Percentiles rank a stretch among this genome's conserved stretches.
phyloP scores from a whole-genome alignment of 2,329 filamentous ascomycete species.

The Emydomyces testavorans region DNA sequence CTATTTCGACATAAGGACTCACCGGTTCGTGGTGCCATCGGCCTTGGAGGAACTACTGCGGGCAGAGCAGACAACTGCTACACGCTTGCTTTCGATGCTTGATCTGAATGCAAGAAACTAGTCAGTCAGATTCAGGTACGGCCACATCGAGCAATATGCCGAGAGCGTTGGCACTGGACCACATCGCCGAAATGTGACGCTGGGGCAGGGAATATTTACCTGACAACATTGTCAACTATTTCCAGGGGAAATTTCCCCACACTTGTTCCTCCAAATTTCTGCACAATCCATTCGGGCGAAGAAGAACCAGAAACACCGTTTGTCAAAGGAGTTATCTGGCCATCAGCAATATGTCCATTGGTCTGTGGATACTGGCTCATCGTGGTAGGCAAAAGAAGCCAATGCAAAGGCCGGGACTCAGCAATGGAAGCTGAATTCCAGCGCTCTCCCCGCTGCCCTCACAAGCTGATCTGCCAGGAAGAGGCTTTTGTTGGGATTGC shows the following conservation, averaged over 20 bases:
- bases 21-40: slow-evolving; percentile 91
- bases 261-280: slow-evolving; percentile 92
- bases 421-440: slow-evolving; percentile 7
- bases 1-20: slow-evolving; percentile 34
- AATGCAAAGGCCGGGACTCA: slow-evolving; percentile 1
- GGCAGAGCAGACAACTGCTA: slow-evolving; percentile 91
- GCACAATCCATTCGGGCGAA: slow-evolving; percentile 58
- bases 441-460: slow-evolving; percentile 6
- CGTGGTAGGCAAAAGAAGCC: neutral
- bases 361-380: slow-evolving; percentile 14
- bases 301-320: slow-evolving; percentile 18
- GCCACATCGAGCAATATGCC: neutral
- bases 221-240: slow-evolving; percentile 60
- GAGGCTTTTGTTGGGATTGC: neutral
- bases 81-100: slow-evolving; percentile 55
- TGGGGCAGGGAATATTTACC: slow-evolving; percentile 33
- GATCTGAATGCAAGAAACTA: slow-evolving; percentile 33
- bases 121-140: neutral
- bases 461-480: neutral
- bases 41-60: slow-evolving; percentile 88
- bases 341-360: slow-evolving; percentile 17
- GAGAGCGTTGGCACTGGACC: neutral
- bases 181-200: slow-evolving; percentile 1
- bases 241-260: slow-evolving; percentile 84
- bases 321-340: slow-evolving; percentile 14